These are phyloP conservation scores for Hyphodiscus sp. DNA, from an alignment of 2,329 filamentous ascomycete genomes.

Conservation along the genomic window DNA sequence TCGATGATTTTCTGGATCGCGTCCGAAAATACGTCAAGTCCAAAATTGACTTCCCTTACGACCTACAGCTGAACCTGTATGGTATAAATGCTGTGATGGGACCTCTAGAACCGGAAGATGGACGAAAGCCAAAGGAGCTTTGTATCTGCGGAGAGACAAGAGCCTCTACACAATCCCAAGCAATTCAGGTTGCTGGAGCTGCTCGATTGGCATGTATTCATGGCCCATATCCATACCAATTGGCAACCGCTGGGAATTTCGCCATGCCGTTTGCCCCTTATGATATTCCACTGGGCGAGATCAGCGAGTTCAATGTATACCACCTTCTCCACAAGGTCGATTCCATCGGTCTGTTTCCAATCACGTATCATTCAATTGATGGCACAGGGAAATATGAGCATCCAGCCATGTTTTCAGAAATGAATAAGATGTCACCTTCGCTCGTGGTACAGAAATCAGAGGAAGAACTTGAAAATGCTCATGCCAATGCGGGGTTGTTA, in stretches of 20 bases:
- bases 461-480: too few species aligned
- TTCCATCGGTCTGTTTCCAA: neutral
- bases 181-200: conserved; percentile 36
- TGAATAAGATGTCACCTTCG: conserved; percentile 1
- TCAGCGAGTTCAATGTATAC: conserved; percentile 39
- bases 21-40: conserved; percentile 29
- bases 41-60: conserved; percentile 32
- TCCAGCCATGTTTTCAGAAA: too few species aligned
- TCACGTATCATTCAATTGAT: too few species aligned
- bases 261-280: conserved; percentile 37
- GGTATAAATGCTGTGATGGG: conserved; percentile 22
- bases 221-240: conserved; percentile 41
- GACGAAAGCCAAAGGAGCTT: conserved; percentile 32
- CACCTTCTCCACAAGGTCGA: conserved; percentile 29
- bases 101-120: conserved; percentile 20
- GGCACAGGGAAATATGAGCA: too few species aligned
- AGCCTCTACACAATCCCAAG: conserved; percentile 39
- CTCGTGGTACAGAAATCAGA: neutral
- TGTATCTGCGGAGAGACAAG: conserved; percentile 42
- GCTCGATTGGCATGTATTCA: conserved; percentile 39
- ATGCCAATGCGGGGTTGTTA: too few species aligned
- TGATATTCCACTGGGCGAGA: conserved; percentile 34
- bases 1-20: conserved; percentile 31
- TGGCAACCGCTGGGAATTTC: conserved; percentile 47
- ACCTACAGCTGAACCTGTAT: conserved; percentile 32